Conservation (phyloP, 2,329 filamentous ascomycete genomes). For the Monosporascus ibericus region DNA sequence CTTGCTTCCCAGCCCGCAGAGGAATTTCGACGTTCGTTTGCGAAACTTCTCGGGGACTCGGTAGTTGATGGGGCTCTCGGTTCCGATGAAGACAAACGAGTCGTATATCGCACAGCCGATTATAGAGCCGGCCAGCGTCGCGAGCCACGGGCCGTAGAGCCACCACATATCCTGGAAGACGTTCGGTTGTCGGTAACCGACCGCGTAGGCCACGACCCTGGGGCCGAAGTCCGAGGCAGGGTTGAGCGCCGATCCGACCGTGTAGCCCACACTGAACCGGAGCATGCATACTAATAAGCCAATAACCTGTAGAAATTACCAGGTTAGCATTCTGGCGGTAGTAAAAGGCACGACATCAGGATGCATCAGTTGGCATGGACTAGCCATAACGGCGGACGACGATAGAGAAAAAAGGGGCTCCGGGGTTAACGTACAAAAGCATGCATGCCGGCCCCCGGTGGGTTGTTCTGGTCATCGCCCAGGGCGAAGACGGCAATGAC, state of each 20-base stretch:
- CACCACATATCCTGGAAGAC: slow-evolving; percentile 27
- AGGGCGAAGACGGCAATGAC: slow-evolving; percentile 29
- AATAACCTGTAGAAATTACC: slow-evolving; percentile 14
- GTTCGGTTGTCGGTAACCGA: slow-evolving; percentile 20
- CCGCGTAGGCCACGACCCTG: slow-evolving; percentile 24
- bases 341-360: too few species aligned
- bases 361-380: too few species aligned
- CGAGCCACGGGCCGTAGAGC: slow-evolving; percentile 24
- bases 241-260: slow-evolving; percentile 29
- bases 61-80: slow-evolving; percentile 21
- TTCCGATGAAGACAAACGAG: slow-evolving; percentile 22
- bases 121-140: slow-evolving; percentile 19
- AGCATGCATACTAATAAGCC: slow-evolving; percentile 28
- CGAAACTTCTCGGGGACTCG: slow-evolving; percentile 5
- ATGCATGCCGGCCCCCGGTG: slow-evolving; percentile 31
- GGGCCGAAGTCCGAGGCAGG: slow-evolving; percentile 31
- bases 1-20: neutral
- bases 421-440: slow-evolving; percentile 17
- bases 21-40: neutral
- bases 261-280: slow-evolving; percentile 29
- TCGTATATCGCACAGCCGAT: slow-evolving; percentile 25
- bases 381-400: neutral
- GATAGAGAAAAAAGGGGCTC: neutral
- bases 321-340: neutral
- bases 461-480: slow-evolving; percentile 31